Evolutionary conservation across 805 yeast genomes (phyloP).

Genomic region (Wickerhamomyces sydowiorum): DNA sequence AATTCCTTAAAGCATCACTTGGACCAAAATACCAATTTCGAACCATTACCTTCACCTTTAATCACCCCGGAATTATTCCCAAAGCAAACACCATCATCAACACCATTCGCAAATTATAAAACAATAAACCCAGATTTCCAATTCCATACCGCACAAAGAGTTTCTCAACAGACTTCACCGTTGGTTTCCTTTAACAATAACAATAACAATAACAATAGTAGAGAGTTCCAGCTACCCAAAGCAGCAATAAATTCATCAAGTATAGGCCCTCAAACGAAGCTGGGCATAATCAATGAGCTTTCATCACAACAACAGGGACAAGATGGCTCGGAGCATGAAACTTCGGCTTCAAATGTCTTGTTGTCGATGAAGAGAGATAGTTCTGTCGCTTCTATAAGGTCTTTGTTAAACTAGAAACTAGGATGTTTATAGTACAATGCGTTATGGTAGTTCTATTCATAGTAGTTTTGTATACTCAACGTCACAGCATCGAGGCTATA

Average conservation of each 20-base stretch:
- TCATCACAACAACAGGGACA: too few relatives aligned
- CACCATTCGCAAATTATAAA: not conserved
- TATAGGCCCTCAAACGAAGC: not conserved
- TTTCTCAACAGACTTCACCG: not conserved
- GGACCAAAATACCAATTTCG: constrained; percentile 9
- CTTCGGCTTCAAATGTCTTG: constrained; percentile 14
- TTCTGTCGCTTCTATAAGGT: constrained; percentile 15
- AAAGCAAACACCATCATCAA: constrained; percentile 2
- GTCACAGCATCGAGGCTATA: too few relatives aligned
- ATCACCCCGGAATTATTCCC: constrained; percentile 23
- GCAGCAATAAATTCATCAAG: not conserved
- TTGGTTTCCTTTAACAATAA: not conserved
- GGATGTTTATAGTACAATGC: too few relatives aligned
- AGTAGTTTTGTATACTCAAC: too few relatives aligned
- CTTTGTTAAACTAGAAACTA: constrained; percentile 14
- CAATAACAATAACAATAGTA: constrained; percentile 1
- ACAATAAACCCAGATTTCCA: constrained; percentile 14
- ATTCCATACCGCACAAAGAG: constrained; percentile 8
- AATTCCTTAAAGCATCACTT: not conserved
- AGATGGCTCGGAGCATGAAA: too few relatives aligned
- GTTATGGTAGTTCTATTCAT: too few relatives aligned
- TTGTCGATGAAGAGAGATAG: constrained; percentile 17
- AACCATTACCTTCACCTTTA: constrained; percentile 20
- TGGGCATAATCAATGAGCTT: not conserved
- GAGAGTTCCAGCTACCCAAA: not conserved